Conservation (phyloP, 192 early-diverging fungal species). For the Coemansia aciculifera region DNA sequence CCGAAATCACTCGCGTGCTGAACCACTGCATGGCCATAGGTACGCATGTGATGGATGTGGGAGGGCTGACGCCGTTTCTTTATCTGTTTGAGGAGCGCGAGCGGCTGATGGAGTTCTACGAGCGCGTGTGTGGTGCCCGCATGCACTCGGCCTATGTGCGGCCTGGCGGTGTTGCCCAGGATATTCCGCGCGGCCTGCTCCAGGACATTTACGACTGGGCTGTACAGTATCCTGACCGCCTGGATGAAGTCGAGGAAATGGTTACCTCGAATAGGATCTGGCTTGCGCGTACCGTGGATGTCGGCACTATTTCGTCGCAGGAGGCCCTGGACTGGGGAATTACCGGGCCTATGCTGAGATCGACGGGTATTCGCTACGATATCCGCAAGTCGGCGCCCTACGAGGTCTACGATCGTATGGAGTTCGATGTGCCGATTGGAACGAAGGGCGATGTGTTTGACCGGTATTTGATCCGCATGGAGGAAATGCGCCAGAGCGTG, state of each 20-base stretch:
- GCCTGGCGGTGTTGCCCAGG: conserved; percentile 91
- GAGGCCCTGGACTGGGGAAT: conserved; percentile 91
- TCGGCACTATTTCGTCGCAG: conserved; percentile 85
- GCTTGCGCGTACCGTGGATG: conserved; percentile 81
- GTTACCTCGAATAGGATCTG: conserved; percentile 94
- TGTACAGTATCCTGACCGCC: conserved; percentile 79
- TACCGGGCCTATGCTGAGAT: conserved; percentile 94
- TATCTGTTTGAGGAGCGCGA: conserved; percentile 99
- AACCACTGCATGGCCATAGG: conserved; percentile 99
- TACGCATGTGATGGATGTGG: conserved; percentile 96
- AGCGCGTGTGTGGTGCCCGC: conserved; percentile 96
- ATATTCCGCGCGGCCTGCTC: conserved; percentile 89
- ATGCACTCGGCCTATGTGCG: conserved; percentile 98
- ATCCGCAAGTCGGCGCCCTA: conserved; percentile 91
- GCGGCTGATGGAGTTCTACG: conserved; percentile 99
- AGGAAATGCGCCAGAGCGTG: conserved; percentile 98
- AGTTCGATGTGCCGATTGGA: conserved; percentile 97
- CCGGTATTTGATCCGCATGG: conserved; percentile 94
- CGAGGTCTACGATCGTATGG: conserved; percentile 92
- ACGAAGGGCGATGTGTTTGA: conserved; percentile 95
- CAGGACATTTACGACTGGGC: conserved; percentile 97
- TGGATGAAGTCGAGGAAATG: conserved; percentile 95
- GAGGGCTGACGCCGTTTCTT: conserved; percentile 96
- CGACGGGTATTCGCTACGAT: conserved; percentile 91
- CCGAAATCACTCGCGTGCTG: conserved; percentile 93